Conservation (phyloP, 2,329 filamentous ascomycete genomes). For the Triangularia verruculosa region DNA sequence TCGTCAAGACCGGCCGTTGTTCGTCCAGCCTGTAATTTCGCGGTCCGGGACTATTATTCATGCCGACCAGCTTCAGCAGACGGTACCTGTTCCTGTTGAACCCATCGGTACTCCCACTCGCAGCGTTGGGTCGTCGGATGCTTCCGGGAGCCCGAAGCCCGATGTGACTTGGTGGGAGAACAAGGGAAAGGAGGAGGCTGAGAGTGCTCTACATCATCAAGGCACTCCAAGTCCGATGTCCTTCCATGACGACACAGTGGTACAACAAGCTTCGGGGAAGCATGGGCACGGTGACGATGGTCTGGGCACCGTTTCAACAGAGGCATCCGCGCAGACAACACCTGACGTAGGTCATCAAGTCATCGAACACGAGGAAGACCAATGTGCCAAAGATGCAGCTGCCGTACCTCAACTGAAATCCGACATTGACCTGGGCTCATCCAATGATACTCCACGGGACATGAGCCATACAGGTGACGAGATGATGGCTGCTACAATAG, state of each 20-base stretch:
- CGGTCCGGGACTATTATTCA: not conserved
- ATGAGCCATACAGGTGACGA: not conserved
- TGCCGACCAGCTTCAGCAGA: not conserved
- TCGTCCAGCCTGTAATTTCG: slow-evolving; percentile 6
- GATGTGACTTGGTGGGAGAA: slow-evolving; percentile 9
- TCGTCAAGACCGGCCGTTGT: not conserved
- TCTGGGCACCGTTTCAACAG: too few relatives aligned
- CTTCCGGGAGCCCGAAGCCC: not conserved
- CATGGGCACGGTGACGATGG: not conserved
- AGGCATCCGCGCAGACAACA: too few relatives aligned
- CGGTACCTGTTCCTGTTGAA: not conserved
- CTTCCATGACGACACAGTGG: not conserved
- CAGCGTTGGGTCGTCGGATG: not conserved
- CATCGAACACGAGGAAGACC: not conserved
- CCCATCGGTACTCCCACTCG: not conserved
- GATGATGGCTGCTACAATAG: not conserved
- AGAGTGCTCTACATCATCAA: not conserved
- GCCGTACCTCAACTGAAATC: not conserved
- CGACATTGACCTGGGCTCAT: not conserved
- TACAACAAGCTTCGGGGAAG: too few relatives aligned
- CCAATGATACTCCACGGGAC: not conserved
- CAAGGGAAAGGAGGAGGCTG: slow-evolving; percentile 4
- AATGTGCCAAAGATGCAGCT: not conserved
- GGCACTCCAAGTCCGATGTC: not conserved
- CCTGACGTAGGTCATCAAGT: not conserved